Conservation (phyloP, 371 early-diverging fungal genomes). For the Mortierella sp. region DNA sequence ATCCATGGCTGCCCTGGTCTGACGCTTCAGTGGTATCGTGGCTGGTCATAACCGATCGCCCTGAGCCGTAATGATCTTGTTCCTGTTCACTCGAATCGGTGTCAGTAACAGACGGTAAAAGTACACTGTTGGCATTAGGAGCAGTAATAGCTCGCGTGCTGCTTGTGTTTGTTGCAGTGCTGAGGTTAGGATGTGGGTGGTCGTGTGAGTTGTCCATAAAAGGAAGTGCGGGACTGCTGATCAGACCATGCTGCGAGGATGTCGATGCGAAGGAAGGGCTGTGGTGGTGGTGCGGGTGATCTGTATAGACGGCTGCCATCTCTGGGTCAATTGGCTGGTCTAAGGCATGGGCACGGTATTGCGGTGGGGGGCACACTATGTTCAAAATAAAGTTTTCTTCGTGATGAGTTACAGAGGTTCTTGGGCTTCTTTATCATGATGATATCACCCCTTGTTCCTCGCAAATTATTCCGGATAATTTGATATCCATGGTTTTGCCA, state of each 20-base stretch:
- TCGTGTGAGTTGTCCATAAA: neutral
- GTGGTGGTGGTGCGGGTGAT: neutral
- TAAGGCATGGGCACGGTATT: constrained; percentile 11
- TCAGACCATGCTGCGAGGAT: constrained; percentile 13
- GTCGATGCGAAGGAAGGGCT: neutral
- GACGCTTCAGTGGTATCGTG: neutral
- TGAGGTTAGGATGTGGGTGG: neutral
- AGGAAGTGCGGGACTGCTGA: neutral
- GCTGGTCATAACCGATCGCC: no score
- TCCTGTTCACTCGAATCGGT: neutral
- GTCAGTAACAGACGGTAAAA: neutral
- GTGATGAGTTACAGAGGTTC: neutral
- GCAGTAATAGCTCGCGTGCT: neutral
- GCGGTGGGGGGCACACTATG: constrained; percentile 8
- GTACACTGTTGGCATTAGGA: constrained; percentile 6
- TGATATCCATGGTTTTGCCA: neutral
- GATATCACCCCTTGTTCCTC: no score
- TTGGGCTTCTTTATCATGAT: no score
- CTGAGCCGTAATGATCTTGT: neutral
- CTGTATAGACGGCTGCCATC: constrained; percentile 11
- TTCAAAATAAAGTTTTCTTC: neutral
- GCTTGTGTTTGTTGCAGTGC: neutral
- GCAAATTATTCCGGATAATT: neutral
- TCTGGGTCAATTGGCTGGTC: constrained; percentile 24
- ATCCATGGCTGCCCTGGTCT: neutral